Evolutionary conservation across 805 yeast genomes (phyloP).

Genomic region (Nakazawaea ernobii): DNA sequence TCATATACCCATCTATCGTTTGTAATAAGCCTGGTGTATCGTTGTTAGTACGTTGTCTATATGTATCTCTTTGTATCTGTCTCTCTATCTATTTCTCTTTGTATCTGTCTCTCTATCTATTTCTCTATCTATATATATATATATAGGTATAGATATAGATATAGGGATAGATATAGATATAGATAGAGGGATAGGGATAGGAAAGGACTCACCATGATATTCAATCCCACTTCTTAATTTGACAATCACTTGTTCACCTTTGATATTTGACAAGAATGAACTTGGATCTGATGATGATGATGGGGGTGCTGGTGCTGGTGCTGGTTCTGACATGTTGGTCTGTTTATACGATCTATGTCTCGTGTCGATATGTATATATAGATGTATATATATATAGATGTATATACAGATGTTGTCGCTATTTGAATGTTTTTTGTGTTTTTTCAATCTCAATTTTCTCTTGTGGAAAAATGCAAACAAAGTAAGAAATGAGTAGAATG

Average conservation of each 20-base stretch:
- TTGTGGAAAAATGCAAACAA: no score
- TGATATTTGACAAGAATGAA: conserved; percentile 71
- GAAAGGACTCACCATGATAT: conserved; percentile 51
- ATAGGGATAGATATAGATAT: neutral
- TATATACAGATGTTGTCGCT: no score
- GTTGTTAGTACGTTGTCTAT: neutral
- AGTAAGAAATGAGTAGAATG: no score
- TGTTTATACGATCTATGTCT: no score
- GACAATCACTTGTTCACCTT: conserved; percentile 76
- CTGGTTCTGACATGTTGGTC: neutral
- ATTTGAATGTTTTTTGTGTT: no score
- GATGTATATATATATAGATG: no score
- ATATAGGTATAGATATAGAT: neutral
- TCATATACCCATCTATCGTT: conserved; percentile 96
- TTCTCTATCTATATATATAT: no score
- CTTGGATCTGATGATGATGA: conserved; percentile 48
- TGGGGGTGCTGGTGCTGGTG: neutral
- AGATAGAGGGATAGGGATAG: neutral
- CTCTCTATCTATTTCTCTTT: no score
- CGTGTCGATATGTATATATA: no score
- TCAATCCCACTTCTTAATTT: conserved; percentile 84
- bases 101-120: no score
- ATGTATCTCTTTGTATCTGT: no score
- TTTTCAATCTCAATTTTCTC: no score
- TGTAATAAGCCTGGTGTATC: conserved; percentile 47